Conservation (phyloP, 2,329 filamentous ascomycete genomes). For the Alternaria tenuissima region DNA sequence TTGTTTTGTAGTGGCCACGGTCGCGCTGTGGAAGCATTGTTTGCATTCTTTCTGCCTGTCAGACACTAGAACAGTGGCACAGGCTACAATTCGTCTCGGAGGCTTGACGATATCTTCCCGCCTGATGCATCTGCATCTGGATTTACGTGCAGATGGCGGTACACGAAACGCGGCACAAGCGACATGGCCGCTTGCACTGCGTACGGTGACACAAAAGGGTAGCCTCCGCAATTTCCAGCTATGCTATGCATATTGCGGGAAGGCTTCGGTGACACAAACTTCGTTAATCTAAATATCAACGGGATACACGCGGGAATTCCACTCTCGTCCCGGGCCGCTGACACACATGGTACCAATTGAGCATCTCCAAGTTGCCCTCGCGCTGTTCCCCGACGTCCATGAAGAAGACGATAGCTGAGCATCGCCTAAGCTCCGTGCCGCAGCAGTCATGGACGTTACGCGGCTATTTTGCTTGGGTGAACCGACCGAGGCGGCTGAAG, state of each 20-base stretch:
- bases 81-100: slow-evolving; percentile 22
- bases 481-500: slow-evolving; percentile 29
- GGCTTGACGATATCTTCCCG: slow-evolving; percentile 29
- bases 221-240: slow-evolving; percentile 28
- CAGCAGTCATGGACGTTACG: slow-evolving; percentile 20
- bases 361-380: slow-evolving; percentile 30
- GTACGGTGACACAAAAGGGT: slow-evolving; percentile 26
- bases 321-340: slow-evolving; percentile 47
- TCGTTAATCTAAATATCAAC: slow-evolving; percentile 46
- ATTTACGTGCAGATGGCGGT: slow-evolving; percentile 31
- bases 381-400: slow-evolving; percentile 18
- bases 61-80: slow-evolving; percentile 27
- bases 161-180: slow-evolving; percentile 27
- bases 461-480: slow-evolving; percentile 33
- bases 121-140: slow-evolving; percentile 32
- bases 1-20: slow-evolving; percentile 10
- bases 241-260: slow-evolving; percentile 35
- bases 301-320: slow-evolving; percentile 35
- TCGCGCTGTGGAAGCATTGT: slow-evolving; percentile 6
- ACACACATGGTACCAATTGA: slow-evolving; percentile 35
- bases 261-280: slow-evolving; percentile 35
- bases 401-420: slow-evolving; percentile 17
- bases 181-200: slow-evolving; percentile 16
- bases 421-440: slow-evolving; percentile 19
- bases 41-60: slow-evolving; percentile 21